phyloP scores from a whole-genome alignment of 2,329 filamentous ascomycete genomes.

The Calonectria hongkongensis region DNA sequence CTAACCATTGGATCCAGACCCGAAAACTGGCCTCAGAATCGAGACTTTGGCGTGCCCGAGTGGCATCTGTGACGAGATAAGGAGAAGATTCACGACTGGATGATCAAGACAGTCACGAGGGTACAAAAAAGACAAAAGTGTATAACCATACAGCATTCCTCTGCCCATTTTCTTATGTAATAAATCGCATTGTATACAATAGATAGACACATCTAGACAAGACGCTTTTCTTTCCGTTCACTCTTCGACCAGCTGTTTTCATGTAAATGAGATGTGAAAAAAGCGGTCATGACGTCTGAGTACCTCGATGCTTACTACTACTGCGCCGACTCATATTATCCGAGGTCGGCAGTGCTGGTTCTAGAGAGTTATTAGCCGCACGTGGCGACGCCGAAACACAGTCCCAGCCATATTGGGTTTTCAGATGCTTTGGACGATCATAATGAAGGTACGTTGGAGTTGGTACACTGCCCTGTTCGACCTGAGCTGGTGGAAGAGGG shows the following conservation, averaged over 20 bases:
- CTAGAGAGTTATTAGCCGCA: constrained; percentile 9
- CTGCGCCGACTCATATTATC: constrained; percentile 24
- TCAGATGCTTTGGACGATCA: constrained; percentile 5
- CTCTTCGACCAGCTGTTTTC: background rate
- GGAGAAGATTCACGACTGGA: background rate
- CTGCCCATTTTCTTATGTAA: constrained; percentile 21
- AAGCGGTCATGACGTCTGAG: constrained; percentile 26
- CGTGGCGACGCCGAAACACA: constrained; percentile 27
- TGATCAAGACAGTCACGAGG: background rate
- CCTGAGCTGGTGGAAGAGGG: no score
- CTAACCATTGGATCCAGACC: constrained; percentile 55
- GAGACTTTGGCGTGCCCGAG: constrained; percentile 64
- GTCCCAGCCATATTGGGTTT: background rate
- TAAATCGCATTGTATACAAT: constrained; percentile 8
- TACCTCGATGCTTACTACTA: background rate
- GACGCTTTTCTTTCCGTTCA: background rate
- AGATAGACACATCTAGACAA: constrained; percentile 10
- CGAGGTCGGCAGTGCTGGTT: constrained; percentile 40
- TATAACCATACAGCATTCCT: constrained; percentile 24
- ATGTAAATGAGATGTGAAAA: background rate
- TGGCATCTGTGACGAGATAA: constrained; percentile 60
- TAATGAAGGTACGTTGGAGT: background rate
- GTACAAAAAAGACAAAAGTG: constrained; percentile 29
- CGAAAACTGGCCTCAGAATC: constrained; percentile 63
- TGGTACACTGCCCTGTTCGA: background rate